phyloP scores from a whole-genome alignment of 768 basidiomycete genomes.

The Scleroderma bovista region DNA sequence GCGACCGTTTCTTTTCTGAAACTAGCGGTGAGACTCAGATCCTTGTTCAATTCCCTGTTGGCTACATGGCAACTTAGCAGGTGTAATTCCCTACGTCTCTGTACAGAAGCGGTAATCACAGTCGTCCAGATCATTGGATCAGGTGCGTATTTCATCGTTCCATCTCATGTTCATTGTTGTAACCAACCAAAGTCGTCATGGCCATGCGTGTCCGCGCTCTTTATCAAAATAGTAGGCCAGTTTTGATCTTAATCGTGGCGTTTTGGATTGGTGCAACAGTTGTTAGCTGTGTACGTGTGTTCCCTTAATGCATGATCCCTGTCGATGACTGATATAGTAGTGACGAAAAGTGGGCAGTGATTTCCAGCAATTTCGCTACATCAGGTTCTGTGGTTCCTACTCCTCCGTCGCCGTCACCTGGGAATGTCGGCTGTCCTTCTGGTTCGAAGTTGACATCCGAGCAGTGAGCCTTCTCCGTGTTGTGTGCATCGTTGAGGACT shows the following conservation, averaged over 20 bases:
- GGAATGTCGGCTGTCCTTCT: not conserved
- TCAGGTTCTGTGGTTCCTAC: not conserved
- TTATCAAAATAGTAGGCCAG: conserved; percentile 3
- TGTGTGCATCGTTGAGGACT: not conserved
- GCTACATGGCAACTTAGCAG: too few relatives aligned
- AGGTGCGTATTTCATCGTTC: too few relatives aligned
- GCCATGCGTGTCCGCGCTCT: too few relatives aligned
- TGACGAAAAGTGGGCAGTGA: conserved; percentile 6
- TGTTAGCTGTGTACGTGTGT: conserved; percentile 7
- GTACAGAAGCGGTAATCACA: too few relatives aligned
- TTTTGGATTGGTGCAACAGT: not conserved
- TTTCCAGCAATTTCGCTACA: too few relatives aligned
- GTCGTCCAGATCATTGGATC: too few relatives aligned
- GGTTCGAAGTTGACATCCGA: not conserved
- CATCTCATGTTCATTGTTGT: too few relatives aligned
- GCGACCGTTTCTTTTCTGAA: too few relatives aligned
- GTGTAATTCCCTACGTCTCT: too few relatives aligned
- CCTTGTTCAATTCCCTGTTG: too few relatives aligned
- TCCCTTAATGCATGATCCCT: not conserved
- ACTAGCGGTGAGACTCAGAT: too few relatives aligned
- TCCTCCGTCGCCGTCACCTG: not conserved
- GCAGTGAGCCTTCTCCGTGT: conserved; percentile 2
- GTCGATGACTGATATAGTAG: not conserved
- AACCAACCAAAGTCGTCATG: too few relatives aligned
- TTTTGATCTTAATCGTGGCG: conserved; percentile 4